Evolutionary conservation across 257 asterid genomes (phyloP).

Genomic region (Galeopsis tetrahit): DNA sequence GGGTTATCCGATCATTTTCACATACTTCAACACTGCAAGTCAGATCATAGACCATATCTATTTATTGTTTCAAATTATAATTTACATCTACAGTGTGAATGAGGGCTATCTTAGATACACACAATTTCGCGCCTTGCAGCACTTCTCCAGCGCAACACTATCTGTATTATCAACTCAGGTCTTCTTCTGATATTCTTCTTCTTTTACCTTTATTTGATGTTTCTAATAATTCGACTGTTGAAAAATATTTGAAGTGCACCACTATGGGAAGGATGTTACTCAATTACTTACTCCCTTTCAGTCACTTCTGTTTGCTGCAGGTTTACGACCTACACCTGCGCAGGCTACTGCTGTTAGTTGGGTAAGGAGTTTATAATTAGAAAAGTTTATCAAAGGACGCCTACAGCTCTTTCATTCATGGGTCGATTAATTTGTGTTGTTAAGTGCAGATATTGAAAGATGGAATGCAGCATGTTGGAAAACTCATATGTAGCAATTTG

Average conservation of each 20-base stretch:
- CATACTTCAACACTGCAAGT: conserved; percentile 18
- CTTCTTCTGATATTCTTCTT: conserved; percentile 41
- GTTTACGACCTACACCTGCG: conserved; percentile 97
- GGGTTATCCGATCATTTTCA: conserved; percentile 18
- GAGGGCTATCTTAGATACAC: conserved; percentile 98
- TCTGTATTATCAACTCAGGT: conserved; percentile 99
- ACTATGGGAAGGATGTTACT: conserved; percentile 31
- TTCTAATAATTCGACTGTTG: conserved; percentile 21
- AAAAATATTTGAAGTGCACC: conserved; percentile 17
- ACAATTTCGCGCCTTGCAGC: conserved; percentile 92
- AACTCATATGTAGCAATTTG: conserved; percentile 90
- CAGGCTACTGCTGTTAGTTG: conserved; percentile 99
- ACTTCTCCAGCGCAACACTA: conserved; percentile 89
- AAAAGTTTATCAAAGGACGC: conserved; percentile 16
- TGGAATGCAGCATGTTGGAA: conserved; percentile 98
- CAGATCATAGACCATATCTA: neutral
- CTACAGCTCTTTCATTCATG: conserved; percentile 11
- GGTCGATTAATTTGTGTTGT: conserved; percentile 26
- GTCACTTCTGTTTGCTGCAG: conserved; percentile 99
- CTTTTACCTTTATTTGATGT: conserved; percentile 10
- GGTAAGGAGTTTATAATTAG: conserved; percentile 55
- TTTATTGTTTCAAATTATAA: conserved; percentile 5
- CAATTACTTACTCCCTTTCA: conserved; percentile 64
- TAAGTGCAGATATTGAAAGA: conserved; percentile 79
- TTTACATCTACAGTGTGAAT: conserved; percentile 70